Percentiles rank a stretch among this genome's conserved stretches.
phyloP scores from a whole-genome alignment of 129 eudicot species.

The Erigeron canadensis region DNA sequence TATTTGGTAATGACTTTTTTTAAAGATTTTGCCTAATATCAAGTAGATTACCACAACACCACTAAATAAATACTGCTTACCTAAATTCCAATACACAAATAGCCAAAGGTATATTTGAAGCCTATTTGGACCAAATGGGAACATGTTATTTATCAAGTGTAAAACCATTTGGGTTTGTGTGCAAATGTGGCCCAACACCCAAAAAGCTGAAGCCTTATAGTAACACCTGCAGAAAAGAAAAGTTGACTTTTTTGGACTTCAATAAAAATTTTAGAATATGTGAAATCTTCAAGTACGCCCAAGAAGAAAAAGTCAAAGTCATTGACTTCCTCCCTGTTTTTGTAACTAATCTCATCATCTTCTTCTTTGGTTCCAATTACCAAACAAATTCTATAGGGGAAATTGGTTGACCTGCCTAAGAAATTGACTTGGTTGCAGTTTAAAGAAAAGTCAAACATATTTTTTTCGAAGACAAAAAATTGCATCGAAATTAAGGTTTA shows the following conservation, averaged over 20 bases:
- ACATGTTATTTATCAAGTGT: slow-evolving; percentile 9
- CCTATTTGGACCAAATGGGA: slow-evolving; percentile 17
- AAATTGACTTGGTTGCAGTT: slow-evolving; percentile 25
- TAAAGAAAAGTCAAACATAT: background rate
- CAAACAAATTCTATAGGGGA: slow-evolving; percentile 24
- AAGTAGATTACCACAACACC: slow-evolving; percentile 29
- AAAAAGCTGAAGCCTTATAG: slow-evolving; percentile 6
- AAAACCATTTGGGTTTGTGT: slow-evolving; percentile 11
- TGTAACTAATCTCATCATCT: slow-evolving; percentile 34
- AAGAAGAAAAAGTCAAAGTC: slow-evolving; percentile 27
- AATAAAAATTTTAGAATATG: background rate
- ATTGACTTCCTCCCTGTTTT: slow-evolving; percentile 18
- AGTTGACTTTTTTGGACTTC: slow-evolving; percentile 29
- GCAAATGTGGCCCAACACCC: slow-evolving; percentile 20
- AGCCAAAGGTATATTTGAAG: slow-evolving; percentile 10
- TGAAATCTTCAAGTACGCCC: slow-evolving; percentile 19
- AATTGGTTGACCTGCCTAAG: slow-evolving; percentile 42
- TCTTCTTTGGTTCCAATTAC: slow-evolving; percentile 39
- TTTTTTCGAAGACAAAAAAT: background rate
- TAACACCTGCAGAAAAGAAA: slow-evolving; percentile 21
- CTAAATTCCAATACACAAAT: too few relatives aligned
- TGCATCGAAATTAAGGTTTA: slow-evolving; percentile 7
- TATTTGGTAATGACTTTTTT: slow-evolving; percentile 30
- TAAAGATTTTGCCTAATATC: slow-evolving; percentile 27
- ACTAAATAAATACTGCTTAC: background rate